Base-by-base conservation (phyloP, 495 filamentous ascomycete genomes). In the Monascus purpureus region DNA sequence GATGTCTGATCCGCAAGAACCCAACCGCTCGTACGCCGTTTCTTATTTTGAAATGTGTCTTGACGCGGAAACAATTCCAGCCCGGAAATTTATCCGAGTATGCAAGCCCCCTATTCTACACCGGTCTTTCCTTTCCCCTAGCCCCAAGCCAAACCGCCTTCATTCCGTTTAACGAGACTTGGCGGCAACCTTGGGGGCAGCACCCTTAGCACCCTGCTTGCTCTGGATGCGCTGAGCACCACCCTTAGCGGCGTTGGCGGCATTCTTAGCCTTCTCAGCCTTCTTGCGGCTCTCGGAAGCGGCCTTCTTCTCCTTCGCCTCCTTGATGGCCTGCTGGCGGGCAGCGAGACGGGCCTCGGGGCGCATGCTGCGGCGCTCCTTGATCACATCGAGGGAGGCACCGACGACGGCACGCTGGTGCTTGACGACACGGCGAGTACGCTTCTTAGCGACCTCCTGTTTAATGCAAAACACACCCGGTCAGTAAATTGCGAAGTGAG, bases 381-480 rank as follows among this genome's bases (percentile, higher is more conserved):
- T 99, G 75, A 99, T 96, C 49, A 94, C 81, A 50, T 99, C 92
- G 63, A 99, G 85, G 46, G 87, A 92, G 48, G 87, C 87, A 73
- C 90, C 90, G 55, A 96, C 90, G 72, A 99, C 92, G 55, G 82
- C 85, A 70, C 90, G 87, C 75, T 99, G 90, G 60, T 78, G 65
- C 80, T 99, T 99, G 68, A 99, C 81, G 47, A 83, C 87, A 54
- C 85, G 84, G 74, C 90, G 92, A 42, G 86, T 85, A 55, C 90
- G 86, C 77, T 95, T 95, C 81, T 99, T 99, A 69, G 87, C 84
- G 52, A 92, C 75, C 77, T 99, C 90, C 90, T 99, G 62, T 70
- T 46, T 27, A 39, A 40, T 32, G 25, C 40, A 44, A 42, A 46
- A 37, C 31, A 39, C 39, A 34, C 31, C 37, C 39, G 39, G 65